Evolutionary conservation across 2,329 filamentous ascomycete genomes (phyloP).

Genomic region (Paracorniculantispora psalliotae): DNA sequence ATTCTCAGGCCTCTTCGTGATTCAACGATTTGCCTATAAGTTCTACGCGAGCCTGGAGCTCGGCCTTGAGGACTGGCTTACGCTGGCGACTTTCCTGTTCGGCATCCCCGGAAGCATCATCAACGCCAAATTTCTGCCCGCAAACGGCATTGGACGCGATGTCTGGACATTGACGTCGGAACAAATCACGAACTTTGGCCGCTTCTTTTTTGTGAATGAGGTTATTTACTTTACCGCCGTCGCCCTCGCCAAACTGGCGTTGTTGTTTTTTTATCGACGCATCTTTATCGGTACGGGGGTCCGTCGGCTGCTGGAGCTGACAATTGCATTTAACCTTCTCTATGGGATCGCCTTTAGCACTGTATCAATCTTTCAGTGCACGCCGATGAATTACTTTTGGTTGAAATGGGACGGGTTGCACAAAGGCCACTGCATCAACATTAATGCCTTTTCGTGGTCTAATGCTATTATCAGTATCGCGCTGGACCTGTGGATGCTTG

Average conservation of each 20-base stretch:
- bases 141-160: background rate
- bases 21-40: conserved; percentile 36
- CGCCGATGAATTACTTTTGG: conserved; percentile 46
- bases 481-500: conserved; percentile 44
- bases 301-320: conserved; percentile 32
- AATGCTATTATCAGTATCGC: conserved; percentile 44
- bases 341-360: conserved; percentile 36
- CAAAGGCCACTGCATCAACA: conserved; percentile 39
- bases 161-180: background rate
- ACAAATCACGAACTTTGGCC: background rate
- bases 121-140: conserved; percentile 3
- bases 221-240: conserved; percentile 12
- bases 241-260: conserved; percentile 13
- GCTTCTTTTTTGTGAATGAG: conserved; percentile 14
- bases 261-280: conserved; percentile 23
- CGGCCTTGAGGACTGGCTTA: conserved; percentile 15
- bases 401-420: conserved; percentile 43
- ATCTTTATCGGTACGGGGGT: conserved; percentile 39
- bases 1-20: conserved; percentile 35
- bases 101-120: conserved; percentile 28
- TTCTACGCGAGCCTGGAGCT: conserved; percentile 22
- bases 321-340: conserved; percentile 29
- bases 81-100: conserved; percentile 3
- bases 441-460: conserved; percentile 41
- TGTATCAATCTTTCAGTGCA: conserved; percentile 41